Base-by-base conservation (phyloP, 139 green algal genomes). In the Helicosporidium sp. region DNA sequence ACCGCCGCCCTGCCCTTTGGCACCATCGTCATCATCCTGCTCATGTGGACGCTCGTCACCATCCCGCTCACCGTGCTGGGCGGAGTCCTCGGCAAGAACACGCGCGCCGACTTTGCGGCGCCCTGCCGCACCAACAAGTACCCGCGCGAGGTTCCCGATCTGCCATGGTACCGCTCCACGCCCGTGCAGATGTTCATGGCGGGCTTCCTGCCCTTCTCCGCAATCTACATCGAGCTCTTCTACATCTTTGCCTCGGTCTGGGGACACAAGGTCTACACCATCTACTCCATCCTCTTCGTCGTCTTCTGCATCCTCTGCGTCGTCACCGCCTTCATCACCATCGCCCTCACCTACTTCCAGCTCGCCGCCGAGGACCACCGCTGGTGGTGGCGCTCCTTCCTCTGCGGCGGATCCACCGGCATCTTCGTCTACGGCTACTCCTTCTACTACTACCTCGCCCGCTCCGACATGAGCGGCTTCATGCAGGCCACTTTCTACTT, bases 171-270 rank as follows among this genome's bases (percentile, higher is more conserved):
- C 71, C 65, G 84, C 7, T 53, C 62, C 13, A 73, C 77, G 6
- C 10, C 82, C 2, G 66, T 78, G 0, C 85, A 95, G 66, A 92
- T 94, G 78, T 7, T 78, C 13, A 92, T 93, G 80, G 84, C 83
- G 17, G 82, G 82, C 49, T 91, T 91, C 70, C 67, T 94, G 61
- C 84, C 83, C 28, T 94, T 94, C 75, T 81, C 61, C n/a, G 85
- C 85, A 48, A 95, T 95, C 67, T 95, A 95, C 76, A 92, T 95
- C 35, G 85, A 95, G 80, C 76, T 95, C 16, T 92, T 93, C 71
- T 95, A 95, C 74, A 92, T 95, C 60, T 95, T 94, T 57, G 76
- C 75, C 34, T 79, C 49, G 60, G 75, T 97, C 46, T 97, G 87
- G 87, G 85, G 85, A 31, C 81, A 95, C 72, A 97, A 97, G 72